Evolutionary conservation across 208 protist genomes (phyloP).

Genomic region (Angomonas ambiguus): DNA sequence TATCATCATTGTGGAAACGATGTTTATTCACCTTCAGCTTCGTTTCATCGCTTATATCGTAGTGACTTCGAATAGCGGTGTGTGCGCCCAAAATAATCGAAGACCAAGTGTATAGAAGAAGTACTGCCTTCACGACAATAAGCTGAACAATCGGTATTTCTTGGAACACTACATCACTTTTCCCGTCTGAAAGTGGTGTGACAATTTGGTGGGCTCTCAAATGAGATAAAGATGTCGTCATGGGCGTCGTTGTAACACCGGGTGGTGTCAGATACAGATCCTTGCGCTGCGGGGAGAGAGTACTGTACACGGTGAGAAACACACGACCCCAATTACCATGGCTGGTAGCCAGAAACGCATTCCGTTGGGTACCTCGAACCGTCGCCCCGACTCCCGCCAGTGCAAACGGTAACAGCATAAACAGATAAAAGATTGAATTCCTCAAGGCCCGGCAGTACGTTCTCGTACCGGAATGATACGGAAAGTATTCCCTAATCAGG

Average conservation of each 20-base stretch:
- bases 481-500: slow-evolving; percentile 37
- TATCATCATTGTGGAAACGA: slow-evolving; percentile 45
- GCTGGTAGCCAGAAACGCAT: slow-evolving; percentile 27
- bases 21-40: slow-evolving; percentile 59
- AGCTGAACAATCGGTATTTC: slow-evolving; percentile 34
- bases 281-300: slow-evolving; percentile 44
- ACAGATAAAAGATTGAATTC: slow-evolving; percentile 39
- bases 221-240: neutral
- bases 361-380: slow-evolving; percentile 31
- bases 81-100: slow-evolving; percentile 50
- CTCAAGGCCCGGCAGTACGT: slow-evolving; percentile 66
- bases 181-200: slow-evolving; percentile 3
- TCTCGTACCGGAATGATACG: slow-evolving; percentile 46
- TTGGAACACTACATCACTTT: slow-evolving; percentile 16
- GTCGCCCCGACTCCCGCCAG: slow-evolving; percentile 52
- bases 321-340: slow-evolving; percentile 54
- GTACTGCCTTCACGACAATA: slow-evolving; percentile 26
- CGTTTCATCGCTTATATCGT: slow-evolving; percentile 73
- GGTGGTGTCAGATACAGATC: neutral
- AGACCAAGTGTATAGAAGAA: slow-evolving; percentile 53
- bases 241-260: neutral
- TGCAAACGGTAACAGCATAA: slow-evolving; percentile 46
- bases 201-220: slow-evolving; percentile 10
- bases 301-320: slow-evolving; percentile 50
- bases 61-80: slow-evolving; percentile 66